phyloP scores from a whole-genome alignment of 768 basidiomycete genomes.

The Xerocomellus intermedius region DNA sequence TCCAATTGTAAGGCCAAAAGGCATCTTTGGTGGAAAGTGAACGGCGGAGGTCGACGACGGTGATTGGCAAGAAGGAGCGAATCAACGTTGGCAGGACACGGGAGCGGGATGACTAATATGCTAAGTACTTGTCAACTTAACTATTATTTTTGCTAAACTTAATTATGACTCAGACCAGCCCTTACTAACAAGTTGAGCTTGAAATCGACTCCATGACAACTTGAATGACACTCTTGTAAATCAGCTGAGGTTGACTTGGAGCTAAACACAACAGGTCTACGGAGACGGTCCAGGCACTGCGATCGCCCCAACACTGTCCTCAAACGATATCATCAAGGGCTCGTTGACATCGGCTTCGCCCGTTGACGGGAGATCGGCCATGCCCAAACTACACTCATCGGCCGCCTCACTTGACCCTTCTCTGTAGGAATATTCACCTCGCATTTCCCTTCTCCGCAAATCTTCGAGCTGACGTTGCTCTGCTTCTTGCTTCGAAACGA shows the following conservation, averaged over 20 bases:
- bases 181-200: too few species aligned
- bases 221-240: background rate
- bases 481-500: conserved; percentile 11
- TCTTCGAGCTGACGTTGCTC: conserved; percentile 14
- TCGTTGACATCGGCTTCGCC: background rate
- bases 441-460: background rate
- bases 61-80: conserved; percentile 28
- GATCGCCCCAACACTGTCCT: background rate
- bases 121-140: conserved; percentile 12
- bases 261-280: conserved; percentile 5
- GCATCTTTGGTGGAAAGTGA: conserved; percentile 41
- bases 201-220: too few species aligned
- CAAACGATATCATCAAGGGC: background rate
- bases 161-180: background rate
- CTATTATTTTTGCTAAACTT: background rate
- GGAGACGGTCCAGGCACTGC: background rate
- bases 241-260: background rate
- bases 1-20: conserved; percentile 74
- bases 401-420: background rate
- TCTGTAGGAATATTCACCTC: background rate
- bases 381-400: background rate
- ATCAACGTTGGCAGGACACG: conserved; percentile 18
- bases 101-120: conserved; percentile 28
- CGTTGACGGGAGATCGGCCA: background rate
- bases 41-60: conserved; percentile 24